phyloP scores from a whole-genome alignment of 2,329 filamentous ascomycete genomes.

The Fusarium austroafricanum region DNA sequence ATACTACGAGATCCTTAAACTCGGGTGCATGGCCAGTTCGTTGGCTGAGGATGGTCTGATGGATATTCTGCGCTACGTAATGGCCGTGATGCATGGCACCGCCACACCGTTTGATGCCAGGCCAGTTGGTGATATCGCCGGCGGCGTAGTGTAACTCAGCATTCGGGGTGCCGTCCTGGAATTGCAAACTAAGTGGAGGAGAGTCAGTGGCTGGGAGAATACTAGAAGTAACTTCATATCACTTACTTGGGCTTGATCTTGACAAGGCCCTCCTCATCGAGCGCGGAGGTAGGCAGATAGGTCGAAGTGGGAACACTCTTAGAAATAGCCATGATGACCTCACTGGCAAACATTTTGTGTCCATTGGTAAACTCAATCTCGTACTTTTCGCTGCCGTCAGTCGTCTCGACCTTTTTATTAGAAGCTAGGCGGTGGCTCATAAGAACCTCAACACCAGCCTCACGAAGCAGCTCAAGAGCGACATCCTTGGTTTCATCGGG shows the following conservation, averaged over 20 bases:
- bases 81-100: constrained; percentile 80
- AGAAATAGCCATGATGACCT: constrained; percentile 77
- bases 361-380: constrained; percentile 71
- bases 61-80: constrained; percentile 73
- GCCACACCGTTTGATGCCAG: constrained; percentile 83
- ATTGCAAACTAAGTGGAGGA: constrained; percentile 59
- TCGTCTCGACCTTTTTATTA: constrained; percentile 58
- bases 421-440: constrained; percentile 68
- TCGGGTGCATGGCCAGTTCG: constrained; percentile 55
- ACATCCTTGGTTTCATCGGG: constrained; percentile 75
- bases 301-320: constrained; percentile 70
- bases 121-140: constrained; percentile 78
- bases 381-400: constrained; percentile 55
- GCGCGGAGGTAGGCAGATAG: constrained; percentile 68
- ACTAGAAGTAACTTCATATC: not conserved
- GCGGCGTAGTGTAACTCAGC: constrained; percentile 72
- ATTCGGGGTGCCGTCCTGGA: constrained; percentile 66
- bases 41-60: constrained; percentile 67
- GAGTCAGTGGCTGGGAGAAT: not conserved
- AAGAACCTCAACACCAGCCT: constrained; percentile 73
- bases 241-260: constrained; percentile 68
- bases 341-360: constrained; percentile 67
- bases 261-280: constrained; percentile 75
- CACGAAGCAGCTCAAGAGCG: constrained; percentile 67
- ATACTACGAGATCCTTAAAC: constrained; percentile 62